phyloP scores from a whole-genome alignment of 495 filamentous ascomycete species.

The Hypoxylon trugodes region DNA sequence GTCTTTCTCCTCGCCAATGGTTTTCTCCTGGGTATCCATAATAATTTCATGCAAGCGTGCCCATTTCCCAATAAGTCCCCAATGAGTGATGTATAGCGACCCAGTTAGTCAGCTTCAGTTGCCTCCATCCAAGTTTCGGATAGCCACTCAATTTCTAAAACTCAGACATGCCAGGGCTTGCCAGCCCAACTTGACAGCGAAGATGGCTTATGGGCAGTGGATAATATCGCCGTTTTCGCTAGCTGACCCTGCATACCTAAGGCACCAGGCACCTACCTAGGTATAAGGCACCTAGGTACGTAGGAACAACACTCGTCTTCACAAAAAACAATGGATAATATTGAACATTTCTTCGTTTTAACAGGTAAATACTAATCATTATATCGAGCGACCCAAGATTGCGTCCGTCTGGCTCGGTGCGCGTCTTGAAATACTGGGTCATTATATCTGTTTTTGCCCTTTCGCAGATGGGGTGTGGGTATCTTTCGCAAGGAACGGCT shows the following conservation, averaged over 20 bases:
- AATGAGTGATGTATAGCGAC: too few species aligned
- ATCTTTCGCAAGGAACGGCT: slow-evolving; percentile 18
- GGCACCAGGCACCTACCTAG: background rate
- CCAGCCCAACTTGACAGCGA: too few species aligned
- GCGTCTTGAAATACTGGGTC: slow-evolving; percentile 8
- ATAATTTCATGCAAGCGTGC: slow-evolving; percentile 23
- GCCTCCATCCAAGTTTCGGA: slow-evolving; percentile 16
- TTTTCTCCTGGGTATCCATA: slow-evolving; percentile 9
- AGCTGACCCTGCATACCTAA: background rate
- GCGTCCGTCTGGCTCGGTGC: slow-evolving; percentile 3
- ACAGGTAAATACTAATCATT: slow-evolving; percentile 23
- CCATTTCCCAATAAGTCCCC: too few species aligned
- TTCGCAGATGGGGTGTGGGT: slow-evolving; percentile 15
- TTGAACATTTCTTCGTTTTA: background rate
- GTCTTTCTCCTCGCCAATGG: slow-evolving; percentile 4
- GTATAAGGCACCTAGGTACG: background rate
- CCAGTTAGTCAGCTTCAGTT: slow-evolving; percentile 1
- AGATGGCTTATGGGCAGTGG: too few species aligned
- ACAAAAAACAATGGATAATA: background rate
- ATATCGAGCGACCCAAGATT: slow-evolving; percentile 25
- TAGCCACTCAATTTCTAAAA: slow-evolving; percentile 10
- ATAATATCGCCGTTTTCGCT: slow-evolving; percentile 1
- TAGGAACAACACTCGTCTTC: background rate
- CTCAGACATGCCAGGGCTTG: too few species aligned
- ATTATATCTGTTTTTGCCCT: slow-evolving; percentile 24